Percentiles rank a stretch among this genome's conserved stretches.
Evolutionary conservation across 495 filamentous ascomycete genomes (phyloP).

Genomic region (Penicillium waksmanii): DNA sequence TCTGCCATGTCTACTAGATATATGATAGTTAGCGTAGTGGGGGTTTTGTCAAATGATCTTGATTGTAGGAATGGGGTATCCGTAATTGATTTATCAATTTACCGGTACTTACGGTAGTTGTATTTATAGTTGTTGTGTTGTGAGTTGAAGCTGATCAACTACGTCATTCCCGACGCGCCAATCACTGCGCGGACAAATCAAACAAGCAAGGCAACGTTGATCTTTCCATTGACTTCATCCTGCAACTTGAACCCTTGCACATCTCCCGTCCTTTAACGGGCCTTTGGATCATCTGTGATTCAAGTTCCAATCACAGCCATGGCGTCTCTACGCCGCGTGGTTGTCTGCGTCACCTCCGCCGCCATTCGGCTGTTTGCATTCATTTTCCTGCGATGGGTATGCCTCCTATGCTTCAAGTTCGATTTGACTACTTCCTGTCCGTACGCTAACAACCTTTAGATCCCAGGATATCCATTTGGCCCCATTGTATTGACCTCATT

Average conservation of each 20-base stretch:
- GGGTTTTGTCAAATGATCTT: too few relatives aligned
- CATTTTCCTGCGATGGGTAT: slow-evolving; percentile 84
- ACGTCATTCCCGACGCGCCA: slow-evolving; percentile 3
- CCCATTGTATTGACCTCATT: slow-evolving; percentile 70
- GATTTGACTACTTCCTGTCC: not conserved
- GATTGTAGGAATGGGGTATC: too few relatives aligned
- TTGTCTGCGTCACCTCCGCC: not conserved
- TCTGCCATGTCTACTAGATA: too few relatives aligned
- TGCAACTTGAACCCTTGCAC: not conserved
- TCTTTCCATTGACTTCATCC: not conserved
- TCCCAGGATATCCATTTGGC: slow-evolving; percentile 65
- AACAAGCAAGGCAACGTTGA: not conserved
- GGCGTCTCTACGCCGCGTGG: slow-evolving; percentile 4
- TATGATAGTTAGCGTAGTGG: too few relatives aligned
- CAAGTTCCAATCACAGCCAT: not conserved
- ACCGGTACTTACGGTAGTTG: too few relatives aligned
- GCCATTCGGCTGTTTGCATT: slow-evolving; percentile 1
- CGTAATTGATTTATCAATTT: too few relatives aligned
- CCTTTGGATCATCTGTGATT: not conserved
- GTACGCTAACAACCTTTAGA: slow-evolving; percentile 40
- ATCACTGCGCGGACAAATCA: not conserved
- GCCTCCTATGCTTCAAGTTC: slow-evolving; percentile 10
- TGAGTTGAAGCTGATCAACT: not conserved
- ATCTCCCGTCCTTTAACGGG: not conserved
- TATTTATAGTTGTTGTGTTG: too few relatives aligned